Evolutionary conservation across 2,329 filamentous ascomycete species (phyloP), one percentile per base, ranked within the genome.

Genomic region (Colletotrichum brevisporum): DNA sequence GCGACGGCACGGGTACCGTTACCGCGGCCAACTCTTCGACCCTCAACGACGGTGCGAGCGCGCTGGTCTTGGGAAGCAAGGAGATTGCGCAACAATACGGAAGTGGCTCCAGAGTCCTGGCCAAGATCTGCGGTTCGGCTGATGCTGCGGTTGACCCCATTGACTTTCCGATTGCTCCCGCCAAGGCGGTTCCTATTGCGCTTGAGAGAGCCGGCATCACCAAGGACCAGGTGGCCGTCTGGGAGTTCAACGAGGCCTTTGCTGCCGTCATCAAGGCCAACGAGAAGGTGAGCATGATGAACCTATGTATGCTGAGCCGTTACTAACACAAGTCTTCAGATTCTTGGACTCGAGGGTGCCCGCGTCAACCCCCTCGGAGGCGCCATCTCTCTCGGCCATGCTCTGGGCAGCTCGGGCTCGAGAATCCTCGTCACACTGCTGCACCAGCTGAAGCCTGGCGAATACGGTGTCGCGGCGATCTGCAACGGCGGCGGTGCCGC

Each of bases 171-270:
- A 86, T 98, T 52, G 96, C 96, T 1, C 96, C 96, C 1, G 88
- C 96, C 47, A 95, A 97, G 81, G 95, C 95, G 5, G 95, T 98
- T 0, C 94, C 95, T 3, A 90, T 98, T 75, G 95, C 95, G 12
- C 86, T 99, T 58, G 89, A 94, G 81, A 89, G 95, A 66, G 96
- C 96, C 1, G 95, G 95, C 12, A 95, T 99, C 73, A 94, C 90
- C 72, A 94, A 95, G 82, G 92, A 97, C 54, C 93, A 98, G 80
- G 94, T 99, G 53, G 91, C 95, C 5, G 84, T 98, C 24, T 98
- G 96, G 95, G 96, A 98, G 80, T 97, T 99, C 82, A 99, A 99
- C 80, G 96, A 99, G 83, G 96, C 96, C 0, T 99, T 99, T 78
- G 95, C 96, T 31, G 94, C 93, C 5, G 95, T 98, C 36, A 96